These are phyloP conservation scores for Friedmanniomyces simplex DNA, from an alignment of 495 filamentous ascomycete species.

Conservation along the genomic window DNA sequence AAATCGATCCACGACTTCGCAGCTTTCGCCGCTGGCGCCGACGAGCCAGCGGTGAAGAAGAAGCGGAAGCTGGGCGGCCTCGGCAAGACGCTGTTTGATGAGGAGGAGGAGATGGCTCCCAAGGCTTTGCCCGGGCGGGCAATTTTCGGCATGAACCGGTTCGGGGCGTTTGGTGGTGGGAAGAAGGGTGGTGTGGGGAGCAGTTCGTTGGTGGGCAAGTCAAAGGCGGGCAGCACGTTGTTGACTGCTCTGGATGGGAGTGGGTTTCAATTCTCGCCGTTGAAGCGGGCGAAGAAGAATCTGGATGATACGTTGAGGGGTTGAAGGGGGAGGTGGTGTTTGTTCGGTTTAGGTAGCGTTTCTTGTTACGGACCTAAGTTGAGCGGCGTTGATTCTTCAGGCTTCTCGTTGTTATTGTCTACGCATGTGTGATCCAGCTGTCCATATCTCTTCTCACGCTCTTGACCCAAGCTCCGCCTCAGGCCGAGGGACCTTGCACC, in stretches of 20 bases:
- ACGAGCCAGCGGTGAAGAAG: constrained; percentile 48
- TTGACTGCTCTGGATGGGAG: constrained; percentile 32
- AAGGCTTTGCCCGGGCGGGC: constrained; percentile 19
- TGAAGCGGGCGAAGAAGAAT: constrained; percentile 66
- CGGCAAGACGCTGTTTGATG: constrained; percentile 64
- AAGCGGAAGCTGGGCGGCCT: constrained; percentile 53
- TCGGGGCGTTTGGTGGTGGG: constrained; percentile 22
- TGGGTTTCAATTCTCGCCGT: constrained; percentile 55
- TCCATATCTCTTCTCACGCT: too few relatives aligned
- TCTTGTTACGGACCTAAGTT: background rate
- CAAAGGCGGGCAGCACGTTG: constrained; percentile 19
- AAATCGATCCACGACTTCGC: constrained; percentile 34
- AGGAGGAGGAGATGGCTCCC: constrained; percentile 47
- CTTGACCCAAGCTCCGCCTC: too few relatives aligned
- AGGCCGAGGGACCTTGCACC: too few relatives aligned
- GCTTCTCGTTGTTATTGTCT: background rate
- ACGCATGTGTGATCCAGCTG: too few relatives aligned
- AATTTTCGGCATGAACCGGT: constrained; percentile 22
- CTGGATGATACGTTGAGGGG: constrained; percentile 23
- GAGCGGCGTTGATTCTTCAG: background rate
- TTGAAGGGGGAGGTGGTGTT: background rate
- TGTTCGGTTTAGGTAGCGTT: background rate
- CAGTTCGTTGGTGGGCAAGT: constrained; percentile 11
- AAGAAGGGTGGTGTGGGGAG: constrained; percentile 25
- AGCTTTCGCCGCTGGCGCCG: constrained; percentile 34